A percentile compares a stretch with the other conserved stretches of the same genome.
These are phyloP conservation scores for Monosporascus sp. DNA, from an alignment of 2,329 filamentous ascomycete genomes.

Conservation along the genomic window DNA sequence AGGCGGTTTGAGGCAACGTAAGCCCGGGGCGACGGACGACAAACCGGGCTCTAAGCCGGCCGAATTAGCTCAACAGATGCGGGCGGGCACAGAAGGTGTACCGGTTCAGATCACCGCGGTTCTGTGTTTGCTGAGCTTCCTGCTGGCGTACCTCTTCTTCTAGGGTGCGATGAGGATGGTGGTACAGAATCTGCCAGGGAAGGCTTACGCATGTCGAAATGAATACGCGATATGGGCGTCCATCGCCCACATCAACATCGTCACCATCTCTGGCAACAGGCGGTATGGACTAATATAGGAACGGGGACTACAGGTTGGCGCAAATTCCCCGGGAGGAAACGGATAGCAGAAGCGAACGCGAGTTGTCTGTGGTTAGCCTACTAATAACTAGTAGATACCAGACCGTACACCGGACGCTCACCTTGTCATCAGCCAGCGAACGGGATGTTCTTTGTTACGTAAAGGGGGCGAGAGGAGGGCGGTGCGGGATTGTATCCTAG, in stretches of 20 bases:
- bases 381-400: not conserved
- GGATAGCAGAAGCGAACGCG: not conserved
- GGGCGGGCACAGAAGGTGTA: slow-evolving; percentile 67
- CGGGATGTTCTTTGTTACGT: not conserved
- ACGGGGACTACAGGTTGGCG: not conserved
- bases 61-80: slow-evolving; percentile 49
- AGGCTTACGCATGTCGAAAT: not conserved
- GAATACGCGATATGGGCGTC: not conserved
- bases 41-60: slow-evolving; percentile 35
- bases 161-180: slow-evolving; percentile 37
- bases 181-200: slow-evolving; percentile 4
- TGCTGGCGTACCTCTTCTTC: slow-evolving; percentile 95
- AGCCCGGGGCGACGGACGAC: slow-evolving; percentile 52
- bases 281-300: not conserved
- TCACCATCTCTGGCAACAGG: not conserved
- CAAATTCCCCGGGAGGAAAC: not conserved
- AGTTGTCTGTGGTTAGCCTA: not conserved
- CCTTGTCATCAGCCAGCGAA: not conserved
- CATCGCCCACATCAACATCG: too few relatives aligned
- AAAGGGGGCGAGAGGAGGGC: not conserved
- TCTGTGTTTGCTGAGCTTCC: slow-evolving; percentile 83
- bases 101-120: slow-evolving; percentile 79
- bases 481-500: slow-evolving; percentile 5
- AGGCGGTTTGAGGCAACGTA: slow-evolving; percentile 73
- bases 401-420: not conserved